Evolutionary conservation across 2,329 filamentous ascomycete genomes (phyloP), one percentile per base, ranked within the genome.

Genomic region (Scedosporium minutisporum): DNA sequence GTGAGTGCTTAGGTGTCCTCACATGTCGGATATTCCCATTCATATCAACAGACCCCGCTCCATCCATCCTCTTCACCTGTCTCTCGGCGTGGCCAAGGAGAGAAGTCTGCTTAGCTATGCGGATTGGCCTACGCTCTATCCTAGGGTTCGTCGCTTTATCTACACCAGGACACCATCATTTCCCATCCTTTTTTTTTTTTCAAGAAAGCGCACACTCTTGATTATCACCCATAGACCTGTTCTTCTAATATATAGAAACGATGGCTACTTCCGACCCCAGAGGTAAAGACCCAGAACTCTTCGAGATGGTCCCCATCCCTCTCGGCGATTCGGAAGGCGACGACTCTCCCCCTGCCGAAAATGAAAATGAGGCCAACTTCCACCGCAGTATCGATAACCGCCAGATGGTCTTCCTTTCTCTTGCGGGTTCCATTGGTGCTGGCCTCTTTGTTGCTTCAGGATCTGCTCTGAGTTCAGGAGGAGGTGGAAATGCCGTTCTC

Each of bases 391-490:
- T 75, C 65, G 69, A 67, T 1, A 72, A 67, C 4, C 71, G 73
- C 2, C 73, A 75, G 58, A 73, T 75, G 67, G 57, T 72, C 60
- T 67, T 73, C 46, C 73, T 76, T 67, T 72, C 73, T 16, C 65
- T 75, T 2, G 70, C 71, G 5, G 70, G 72, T 38, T 74, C 72
- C 53, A 75, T 76, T 60, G 73, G 73, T 9, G 73, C 73, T 7
- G 74, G 74, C 2, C 66, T 76, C 1, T 69, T 75, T 51, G 68
- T 75, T 7, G 71, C 70, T 16, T 73, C 72, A 3, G 71, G 70
- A 18, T 66, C 65, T 18, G 71, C 70, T 23, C 67, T 76, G 12
- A 67, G 68, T 18, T 66, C 67, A 16, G 72, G 71, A 18, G 74
- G 74, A 0, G 71, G 73, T 0, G 69, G 65, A 3, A 67, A 68